Percentiles rank a stretch among this genome's conserved stretches.
Evolutionary conservation across 192 early-diverging fungal genomes (phyloP).

Genomic region (Coemansia furcata): DNA sequence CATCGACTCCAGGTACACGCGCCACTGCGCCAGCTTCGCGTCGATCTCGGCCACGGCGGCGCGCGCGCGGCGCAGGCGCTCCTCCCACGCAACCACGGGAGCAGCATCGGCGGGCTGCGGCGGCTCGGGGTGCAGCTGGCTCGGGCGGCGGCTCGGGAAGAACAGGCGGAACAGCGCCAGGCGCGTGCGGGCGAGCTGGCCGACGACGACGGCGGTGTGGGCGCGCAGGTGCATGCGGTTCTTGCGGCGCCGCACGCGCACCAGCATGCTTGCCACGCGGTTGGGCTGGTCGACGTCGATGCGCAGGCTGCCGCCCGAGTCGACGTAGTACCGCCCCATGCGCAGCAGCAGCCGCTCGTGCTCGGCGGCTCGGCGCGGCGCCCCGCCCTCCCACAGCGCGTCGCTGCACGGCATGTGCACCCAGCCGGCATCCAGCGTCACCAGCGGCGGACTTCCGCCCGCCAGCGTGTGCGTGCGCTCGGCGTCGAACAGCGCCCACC

Average conservation of each 20-base stretch:
- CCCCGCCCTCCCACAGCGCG: slow-evolving; percentile 37
- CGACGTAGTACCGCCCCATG: slow-evolving; percentile 53
- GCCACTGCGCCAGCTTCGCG: slow-evolving; percentile 52
- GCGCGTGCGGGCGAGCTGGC: slow-evolving; percentile 49
- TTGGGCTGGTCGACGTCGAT: slow-evolving; percentile 34
- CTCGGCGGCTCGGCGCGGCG: slow-evolving; percentile 47
- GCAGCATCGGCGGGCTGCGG: slow-evolving; percentile 17
- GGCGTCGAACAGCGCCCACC: slow-evolving; percentile 52
- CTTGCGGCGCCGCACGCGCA: slow-evolving; percentile 48
- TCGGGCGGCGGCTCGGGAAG: slow-evolving; percentile 53
- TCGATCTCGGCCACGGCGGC: slow-evolving; percentile 41
- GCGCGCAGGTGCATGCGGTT: slow-evolving; percentile 53
- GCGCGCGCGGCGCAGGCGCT: slow-evolving; percentile 48
- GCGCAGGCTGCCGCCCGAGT: slow-evolving; percentile 50
- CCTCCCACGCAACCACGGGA: slow-evolving; percentile 43
- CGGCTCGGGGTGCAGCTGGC: slow-evolving; percentile 43
- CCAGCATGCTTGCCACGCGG: slow-evolving; percentile 48
- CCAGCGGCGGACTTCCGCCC: slow-evolving; percentile 46
- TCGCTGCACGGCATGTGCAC: slow-evolving; percentile 56
- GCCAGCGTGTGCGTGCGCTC: slow-evolving; percentile 49
- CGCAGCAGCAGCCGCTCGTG: slow-evolving; percentile 53
- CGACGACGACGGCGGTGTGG: slow-evolving; percentile 48
- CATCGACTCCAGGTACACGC: slow-evolving; percentile 52
- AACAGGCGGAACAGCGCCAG: slow-evolving; percentile 52
- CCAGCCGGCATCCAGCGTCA: slow-evolving; percentile 52